Evolutionary conservation across 257 asterid genomes (phyloP).

Genomic region (Solanum arcanum): DNA sequence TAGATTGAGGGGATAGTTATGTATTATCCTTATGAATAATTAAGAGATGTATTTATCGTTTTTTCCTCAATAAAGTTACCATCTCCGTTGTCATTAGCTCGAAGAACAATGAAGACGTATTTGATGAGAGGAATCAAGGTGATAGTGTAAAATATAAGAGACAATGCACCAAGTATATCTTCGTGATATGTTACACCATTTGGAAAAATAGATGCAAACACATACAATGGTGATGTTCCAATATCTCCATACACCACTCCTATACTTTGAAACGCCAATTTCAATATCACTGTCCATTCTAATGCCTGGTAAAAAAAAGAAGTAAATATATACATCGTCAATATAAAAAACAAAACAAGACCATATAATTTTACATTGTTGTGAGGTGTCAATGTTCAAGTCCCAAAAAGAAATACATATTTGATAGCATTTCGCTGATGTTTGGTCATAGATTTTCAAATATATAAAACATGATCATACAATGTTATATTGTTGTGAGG

Average conservation of each 20-base stretch:
- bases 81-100: constrained; percentile 29
- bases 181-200: constrained; percentile 6
- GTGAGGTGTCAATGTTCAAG: no score
- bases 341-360: no score
- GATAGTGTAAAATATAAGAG: constrained; percentile 20
- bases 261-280: constrained; percentile 25
- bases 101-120: constrained; percentile 22
- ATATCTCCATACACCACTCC: constrained; percentile 35
- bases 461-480: no score
- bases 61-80: neutral
- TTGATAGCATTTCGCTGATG: no score
- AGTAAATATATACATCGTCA: no score
- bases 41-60: neutral
- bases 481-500: no score
- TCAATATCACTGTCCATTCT: neutral
- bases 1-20: no score
- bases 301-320: neutral
- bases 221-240: constrained; percentile 15
- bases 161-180: constrained; percentile 13
- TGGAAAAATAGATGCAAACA: neutral
- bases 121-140: constrained; percentile 24
- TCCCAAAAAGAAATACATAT: no score
- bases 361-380: no score
- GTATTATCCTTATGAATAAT: no score
- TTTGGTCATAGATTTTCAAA: no score